phyloP scores from a whole-genome alignment of 176 grass and related monocot genomes.

The Olyra latifolia region DNA sequence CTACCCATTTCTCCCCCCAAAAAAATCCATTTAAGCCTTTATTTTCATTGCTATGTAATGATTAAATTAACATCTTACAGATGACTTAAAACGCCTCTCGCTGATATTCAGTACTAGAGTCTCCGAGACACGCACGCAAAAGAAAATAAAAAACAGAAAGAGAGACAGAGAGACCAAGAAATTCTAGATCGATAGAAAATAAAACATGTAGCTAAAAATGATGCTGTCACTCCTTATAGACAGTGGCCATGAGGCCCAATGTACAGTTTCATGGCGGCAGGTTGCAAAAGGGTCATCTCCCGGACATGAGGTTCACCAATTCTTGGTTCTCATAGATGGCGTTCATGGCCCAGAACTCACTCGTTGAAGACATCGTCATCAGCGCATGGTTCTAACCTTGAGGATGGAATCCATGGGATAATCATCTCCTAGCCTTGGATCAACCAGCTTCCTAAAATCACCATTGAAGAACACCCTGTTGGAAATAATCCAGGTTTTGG shows the following conservation, averaged over 20 bases:
- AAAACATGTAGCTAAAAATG: not conserved
- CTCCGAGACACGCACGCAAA: not conserved
- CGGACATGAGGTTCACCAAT: slow-evolving; percentile 68
- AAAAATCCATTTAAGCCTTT: not conserved
- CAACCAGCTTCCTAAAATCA: slow-evolving; percentile 51
- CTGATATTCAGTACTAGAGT: not conserved
- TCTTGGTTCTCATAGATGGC: slow-evolving; percentile 57
- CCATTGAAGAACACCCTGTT: too few relatives aligned
- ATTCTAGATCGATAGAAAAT: not conserved
- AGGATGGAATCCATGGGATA: slow-evolving; percentile 64
- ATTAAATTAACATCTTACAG: not conserved
- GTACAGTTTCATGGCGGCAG: slow-evolving; percentile 24
- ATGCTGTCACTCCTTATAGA: not conserved
- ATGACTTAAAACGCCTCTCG: not conserved
- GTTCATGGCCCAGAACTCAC: slow-evolving; percentile 79
- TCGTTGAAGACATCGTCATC: slow-evolving; percentile 73
- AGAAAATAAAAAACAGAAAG: not conserved
- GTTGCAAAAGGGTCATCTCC: slow-evolving; percentile 40
- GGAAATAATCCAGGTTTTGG: too few relatives aligned
- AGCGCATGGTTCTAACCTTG: slow-evolving; percentile 53
- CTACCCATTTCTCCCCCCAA: too few relatives aligned
- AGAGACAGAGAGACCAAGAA: not conserved
- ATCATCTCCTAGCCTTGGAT: slow-evolving; percentile 66
- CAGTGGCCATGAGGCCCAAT: not conserved
- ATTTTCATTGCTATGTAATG: not conserved